A percentile compares a stretch with the other conserved stretches of the same genome.
phyloP scores from a whole-genome alignment of 371 early-diverging fungal genomes.

The Haplosporangium sp. region DNA sequence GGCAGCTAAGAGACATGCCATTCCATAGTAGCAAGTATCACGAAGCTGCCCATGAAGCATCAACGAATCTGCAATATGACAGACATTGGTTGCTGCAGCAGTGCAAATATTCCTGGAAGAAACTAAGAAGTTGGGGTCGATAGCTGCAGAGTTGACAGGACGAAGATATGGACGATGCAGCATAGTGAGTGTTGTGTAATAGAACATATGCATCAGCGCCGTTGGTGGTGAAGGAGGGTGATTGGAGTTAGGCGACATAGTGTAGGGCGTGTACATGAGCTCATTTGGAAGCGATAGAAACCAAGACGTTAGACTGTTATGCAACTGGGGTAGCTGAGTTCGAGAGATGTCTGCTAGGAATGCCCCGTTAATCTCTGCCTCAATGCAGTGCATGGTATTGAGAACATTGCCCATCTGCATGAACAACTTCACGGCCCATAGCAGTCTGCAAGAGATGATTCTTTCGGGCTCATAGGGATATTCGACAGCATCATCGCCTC shows the following conservation, averaged over 20 bases:
- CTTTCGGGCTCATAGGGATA: slow-evolving; percentile 54
- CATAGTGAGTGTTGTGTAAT: slow-evolving; percentile 54
- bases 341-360: slow-evolving; percentile 52
- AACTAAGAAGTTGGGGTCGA: slow-evolving; percentile 53
- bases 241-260: slow-evolving; percentile 56
- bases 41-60: slow-evolving; percentile 55
- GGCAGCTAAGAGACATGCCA: slow-evolving; percentile 55
- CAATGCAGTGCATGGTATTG: slow-evolving; percentile 55
- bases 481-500: slow-evolving; percentile 47
- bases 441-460: slow-evolving; percentile 47
- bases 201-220: slow-evolving; percentile 56
- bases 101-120: slow-evolving; percentile 55
- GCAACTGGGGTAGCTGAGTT: slow-evolving; percentile 52
- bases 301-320: slow-evolving; percentile 56
- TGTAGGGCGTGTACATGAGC: slow-evolving; percentile 56
- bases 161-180: slow-evolving; percentile 54
- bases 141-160: slow-evolving; percentile 53
- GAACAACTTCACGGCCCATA: slow-evolving; percentile 51
- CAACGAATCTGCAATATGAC: slow-evolving; percentile 53
- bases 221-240: slow-evolving; percentile 55
- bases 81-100: slow-evolving; percentile 54
- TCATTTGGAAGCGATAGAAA: slow-evolving; percentile 54
- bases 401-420: slow-evolving; percentile 57
- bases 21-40: slow-evolving; percentile 55
- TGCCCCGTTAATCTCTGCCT: slow-evolving; percentile 53